Evolutionary conservation across 495 filamentous ascomycete genomes (phyloP).

Genomic region (Clavariopsis aquatica): DNA sequence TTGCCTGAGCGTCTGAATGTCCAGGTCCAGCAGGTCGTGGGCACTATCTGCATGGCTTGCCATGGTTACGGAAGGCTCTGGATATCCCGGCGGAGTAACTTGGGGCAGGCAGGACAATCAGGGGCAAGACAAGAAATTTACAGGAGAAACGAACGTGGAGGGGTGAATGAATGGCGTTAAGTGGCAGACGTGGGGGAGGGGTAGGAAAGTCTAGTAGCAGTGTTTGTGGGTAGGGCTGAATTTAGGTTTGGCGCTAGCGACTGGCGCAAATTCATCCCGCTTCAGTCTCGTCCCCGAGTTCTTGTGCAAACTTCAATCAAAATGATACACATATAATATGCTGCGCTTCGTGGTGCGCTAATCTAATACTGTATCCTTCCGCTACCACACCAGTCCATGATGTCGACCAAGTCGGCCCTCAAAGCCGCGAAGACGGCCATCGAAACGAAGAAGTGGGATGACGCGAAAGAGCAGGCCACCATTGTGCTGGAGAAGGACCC

Average conservation of each 20-base stretch:
- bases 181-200: neutral
- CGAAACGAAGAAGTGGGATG: conserved; percentile 76
- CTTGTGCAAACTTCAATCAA: neutral
- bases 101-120: neutral
- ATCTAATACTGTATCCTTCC: neutral
- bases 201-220: neutral
- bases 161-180: conserved; percentile 2
- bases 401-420: conserved; percentile 74
- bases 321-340: conserved; percentile 1
- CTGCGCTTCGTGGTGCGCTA: neutral
- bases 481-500: conserved; percentile 68
- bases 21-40: conserved; percentile 47
- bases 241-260: conserved; percentile 22
- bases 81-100: neutral
- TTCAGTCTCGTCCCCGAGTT: no score
- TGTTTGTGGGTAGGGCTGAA: conserved; percentile 27
- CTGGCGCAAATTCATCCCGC: neutral
- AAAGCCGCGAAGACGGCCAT: conserved; percentile 81
- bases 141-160: neutral
- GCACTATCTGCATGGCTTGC: conserved; percentile 32
- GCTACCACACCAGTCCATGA: conserved; percentile 32
- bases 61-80: conserved; percentile 2
- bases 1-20: conserved; percentile 71
- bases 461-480: conserved; percentile 67
- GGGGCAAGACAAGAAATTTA: neutral